A percentile compares a stretch with the other conserved stretches of the same genome.
Evolutionary conservation across 2,329 filamentous ascomycete species (phyloP).

Genomic region (Ustilaginoidea virens): DNA sequence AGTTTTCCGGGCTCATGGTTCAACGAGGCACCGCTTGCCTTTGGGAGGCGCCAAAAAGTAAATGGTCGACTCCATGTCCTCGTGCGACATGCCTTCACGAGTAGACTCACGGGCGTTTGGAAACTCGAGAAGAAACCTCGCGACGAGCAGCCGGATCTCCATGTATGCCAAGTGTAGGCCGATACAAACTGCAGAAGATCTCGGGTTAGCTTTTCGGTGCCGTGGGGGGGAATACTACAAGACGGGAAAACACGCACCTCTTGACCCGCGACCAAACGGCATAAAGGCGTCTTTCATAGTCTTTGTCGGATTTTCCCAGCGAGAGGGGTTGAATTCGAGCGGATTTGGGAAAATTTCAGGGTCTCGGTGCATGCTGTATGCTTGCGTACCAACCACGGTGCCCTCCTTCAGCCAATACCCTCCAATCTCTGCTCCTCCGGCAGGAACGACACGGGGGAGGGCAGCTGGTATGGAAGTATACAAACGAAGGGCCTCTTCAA

Average conservation of each 20-base stretch:
- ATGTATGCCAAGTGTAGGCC: constrained; percentile 41
- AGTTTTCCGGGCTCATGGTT: no score
- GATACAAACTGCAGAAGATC: constrained; percentile 25
- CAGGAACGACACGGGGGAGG: constrained; percentile 24
- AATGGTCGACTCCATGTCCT: constrained; percentile 18
- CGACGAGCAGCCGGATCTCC: constrained; percentile 35
- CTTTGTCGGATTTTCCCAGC: constrained; percentile 11
- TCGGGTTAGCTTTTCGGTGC: background rate
- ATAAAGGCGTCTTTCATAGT: constrained; percentile 32
- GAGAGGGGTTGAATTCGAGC: constrained; percentile 8
- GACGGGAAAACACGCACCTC: constrained; percentile 14
- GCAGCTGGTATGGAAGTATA: constrained; percentile 23
- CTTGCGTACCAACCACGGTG: constrained; percentile 23
- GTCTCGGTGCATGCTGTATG: constrained; percentile 31
- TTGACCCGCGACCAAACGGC: constrained; percentile 36
- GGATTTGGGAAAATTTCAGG: constrained; percentile 24
- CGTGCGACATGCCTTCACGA: constrained; percentile 18
- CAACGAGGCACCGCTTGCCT: constrained; percentile 17
- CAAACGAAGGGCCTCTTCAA: constrained; percentile 29
- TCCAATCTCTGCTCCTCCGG: constrained; percentile 20
- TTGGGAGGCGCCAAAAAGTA: constrained; percentile 18
- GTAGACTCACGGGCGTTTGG: constrained; percentile 16
- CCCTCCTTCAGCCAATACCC: constrained; percentile 25
- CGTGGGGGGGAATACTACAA: background rate
- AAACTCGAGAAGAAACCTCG: constrained; percentile 35